These are phyloP conservation scores for Fraxinus nigra DNA, from an alignment of 305 asterid genomes.

Conservation along the genomic window DNA sequence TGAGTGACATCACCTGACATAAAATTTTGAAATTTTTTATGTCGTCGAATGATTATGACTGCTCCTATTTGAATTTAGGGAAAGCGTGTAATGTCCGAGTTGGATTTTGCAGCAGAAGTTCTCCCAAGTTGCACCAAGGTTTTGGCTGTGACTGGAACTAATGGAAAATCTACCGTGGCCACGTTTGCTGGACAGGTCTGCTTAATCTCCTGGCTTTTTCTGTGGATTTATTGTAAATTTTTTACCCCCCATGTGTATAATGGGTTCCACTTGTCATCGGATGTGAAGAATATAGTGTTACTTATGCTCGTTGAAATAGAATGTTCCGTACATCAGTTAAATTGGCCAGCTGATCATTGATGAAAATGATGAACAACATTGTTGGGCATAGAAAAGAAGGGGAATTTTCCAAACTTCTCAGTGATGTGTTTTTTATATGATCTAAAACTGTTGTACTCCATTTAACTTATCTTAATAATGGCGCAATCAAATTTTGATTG, in stretches of 20 bases:
- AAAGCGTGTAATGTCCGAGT: constrained; percentile 37
- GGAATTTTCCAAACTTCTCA: background rate
- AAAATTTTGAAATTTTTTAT: background rate
- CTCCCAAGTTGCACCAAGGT: constrained; percentile 34
- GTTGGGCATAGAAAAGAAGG: background rate
- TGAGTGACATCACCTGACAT: background rate
- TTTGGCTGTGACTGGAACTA: constrained; percentile 46
- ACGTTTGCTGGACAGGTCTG: constrained; percentile 41
- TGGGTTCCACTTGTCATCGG: background rate
- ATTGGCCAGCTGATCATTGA: background rate
- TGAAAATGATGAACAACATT: background rate
- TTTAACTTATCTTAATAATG: background rate
- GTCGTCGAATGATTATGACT: background rate
- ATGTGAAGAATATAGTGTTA: background rate
- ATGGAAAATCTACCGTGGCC: constrained; percentile 43
- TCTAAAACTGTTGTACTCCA: background rate
- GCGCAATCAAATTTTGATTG: background rate
- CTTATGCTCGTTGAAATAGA: background rate
- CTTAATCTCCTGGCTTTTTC: background rate
- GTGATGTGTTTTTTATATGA: background rate
- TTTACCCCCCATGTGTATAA: background rate
- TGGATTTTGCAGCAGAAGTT: constrained; percentile 41
- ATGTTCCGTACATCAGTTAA: background rate
- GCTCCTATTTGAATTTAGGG: constrained; percentile 24
- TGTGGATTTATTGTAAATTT: background rate